Evolutionary conservation across 2,329 filamentous ascomycete genomes (phyloP), one percentile per base, ranked within the genome.

Genomic region (Trichoderma breve): DNA sequence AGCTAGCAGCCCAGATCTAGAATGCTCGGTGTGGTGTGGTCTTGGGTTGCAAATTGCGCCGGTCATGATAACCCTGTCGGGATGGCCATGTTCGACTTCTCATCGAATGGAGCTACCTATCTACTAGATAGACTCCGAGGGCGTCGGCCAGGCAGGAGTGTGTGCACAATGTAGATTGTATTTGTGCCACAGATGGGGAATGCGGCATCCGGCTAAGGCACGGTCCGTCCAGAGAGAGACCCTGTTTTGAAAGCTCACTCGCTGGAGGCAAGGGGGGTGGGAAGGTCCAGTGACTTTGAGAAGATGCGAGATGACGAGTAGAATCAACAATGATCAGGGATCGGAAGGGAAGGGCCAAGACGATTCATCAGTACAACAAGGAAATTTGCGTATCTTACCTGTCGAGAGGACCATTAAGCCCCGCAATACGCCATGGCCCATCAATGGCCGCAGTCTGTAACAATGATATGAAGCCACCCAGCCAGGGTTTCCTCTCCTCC

Each of bases 401-500:
- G 85, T 98, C 95, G 82, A 98, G 84, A 81, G 90, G 87, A 74
- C 94, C 91, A 81, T 97, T 88, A 32, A 92, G 89, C 77, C 88
- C 87, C 79, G 92, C 94, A 75, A 97, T 82, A 82, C 83, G 88
- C 77, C 94, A 93, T 75, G 93, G 93, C 28, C 94, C 93, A 77
- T 86, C 85, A 78, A 95, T 83, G 77, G 90, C 87, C 76, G 90
- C 86, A 86, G 92, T 91, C 82, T 96, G 93, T 76, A 92, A 81
- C 81, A 97, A 88, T 71, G 92, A 92, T 73, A 96, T 81, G 76
- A 89, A 84, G 79, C 93, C 93, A 79, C 86, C 87, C 71, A 97
- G 87, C 95, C 95, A 98, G 74, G 95, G 95, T 94, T 97, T 97
- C 81, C 94, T 92, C 75, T 85, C 82, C 76, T 91, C 86, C 79